Evolutionary conservation across 495 filamentous ascomycete genomes (phyloP).

Genomic region (Cryomyces minteri): DNA sequence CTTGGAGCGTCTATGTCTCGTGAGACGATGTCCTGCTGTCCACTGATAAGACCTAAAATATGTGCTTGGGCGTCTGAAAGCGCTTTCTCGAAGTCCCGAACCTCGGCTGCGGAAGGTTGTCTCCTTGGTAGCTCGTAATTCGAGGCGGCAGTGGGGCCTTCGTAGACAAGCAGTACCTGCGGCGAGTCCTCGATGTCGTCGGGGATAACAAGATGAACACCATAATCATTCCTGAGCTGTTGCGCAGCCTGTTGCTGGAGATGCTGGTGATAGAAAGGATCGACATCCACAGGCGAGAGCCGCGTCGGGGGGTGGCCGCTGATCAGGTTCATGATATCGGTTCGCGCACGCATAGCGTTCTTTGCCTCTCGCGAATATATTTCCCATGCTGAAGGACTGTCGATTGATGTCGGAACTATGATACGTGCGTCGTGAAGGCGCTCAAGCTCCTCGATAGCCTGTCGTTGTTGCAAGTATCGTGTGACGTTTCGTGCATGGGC

Average conservation of each 20-base stretch:
- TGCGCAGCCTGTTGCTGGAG: slow-evolving; percentile 43
- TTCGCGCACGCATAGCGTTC: slow-evolving; percentile 60
- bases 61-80: slow-evolving; percentile 55
- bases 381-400: slow-evolving; percentile 57
- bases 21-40: slow-evolving; percentile 50
- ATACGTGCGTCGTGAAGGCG: slow-evolving; percentile 61
- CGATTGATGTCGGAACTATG: slow-evolving; percentile 44
- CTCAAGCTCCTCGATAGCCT: slow-evolving; percentile 64
- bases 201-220: slow-evolving; percentile 64
- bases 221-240: slow-evolving; percentile 49
- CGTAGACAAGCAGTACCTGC: slow-evolving; percentile 71
- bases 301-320: slow-evolving; percentile 63
- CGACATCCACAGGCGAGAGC: slow-evolving; percentile 47
- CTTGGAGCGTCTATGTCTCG: slow-evolving; percentile 47
- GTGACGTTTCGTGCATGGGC: slow-evolving; percentile 69
- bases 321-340: slow-evolving; percentile 64
- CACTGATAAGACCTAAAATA: slow-evolving; percentile 48
- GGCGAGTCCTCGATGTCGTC: slow-evolving; percentile 35
- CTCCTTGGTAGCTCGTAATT: slow-evolving; percentile 50
- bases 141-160: slow-evolving; percentile 39
- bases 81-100: slow-evolving; percentile 45
- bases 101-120: slow-evolving; percentile 38
- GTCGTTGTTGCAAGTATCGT: slow-evolving; percentile 60
- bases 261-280: slow-evolving; percentile 75
- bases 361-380: slow-evolving; percentile 71